phyloP scores from a whole-genome alignment of 2,329 filamentous ascomycete genomes.

The Cladophialophora bantiana region DNA sequence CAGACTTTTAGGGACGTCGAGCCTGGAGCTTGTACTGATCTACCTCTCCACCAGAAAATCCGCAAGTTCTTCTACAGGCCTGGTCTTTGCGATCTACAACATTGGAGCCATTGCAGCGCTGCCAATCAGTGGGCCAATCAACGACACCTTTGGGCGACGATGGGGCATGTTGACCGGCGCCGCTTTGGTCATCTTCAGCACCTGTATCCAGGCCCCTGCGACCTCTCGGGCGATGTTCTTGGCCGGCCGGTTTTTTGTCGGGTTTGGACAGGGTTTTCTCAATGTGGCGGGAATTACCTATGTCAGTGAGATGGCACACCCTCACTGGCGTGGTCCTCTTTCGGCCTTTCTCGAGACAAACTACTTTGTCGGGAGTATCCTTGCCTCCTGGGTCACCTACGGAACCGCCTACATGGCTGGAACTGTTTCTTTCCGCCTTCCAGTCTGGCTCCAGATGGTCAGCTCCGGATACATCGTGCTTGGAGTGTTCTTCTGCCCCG shows the following conservation, averaged over 20 bases:
- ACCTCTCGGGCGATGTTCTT: constrained; percentile 43
- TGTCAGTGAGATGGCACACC: constrained; percentile 50
- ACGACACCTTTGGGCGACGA: constrained; percentile 38
- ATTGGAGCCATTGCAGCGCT: constrained; percentile 52
- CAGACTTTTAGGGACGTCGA: background rate
- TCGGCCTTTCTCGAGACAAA: constrained; percentile 12
- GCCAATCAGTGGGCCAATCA: background rate
- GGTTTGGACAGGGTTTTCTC: constrained; percentile 41
- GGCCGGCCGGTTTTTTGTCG: constrained; percentile 45
- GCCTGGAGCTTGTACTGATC: background rate
- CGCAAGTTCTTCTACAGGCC: background rate
- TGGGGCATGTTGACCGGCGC: constrained; percentile 49
- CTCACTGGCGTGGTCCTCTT: constrained; percentile 27
- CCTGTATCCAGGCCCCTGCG: constrained; percentile 42
- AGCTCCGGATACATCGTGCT: constrained; percentile 15
- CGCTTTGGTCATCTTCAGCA: constrained; percentile 48
- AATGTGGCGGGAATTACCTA: constrained; percentile 44
- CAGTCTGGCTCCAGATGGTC: constrained; percentile 68
- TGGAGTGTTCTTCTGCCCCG: constrained; percentile 48
- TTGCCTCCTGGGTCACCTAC: constrained; percentile 50
- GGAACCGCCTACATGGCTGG: constrained; percentile 54
- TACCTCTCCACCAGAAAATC: constrained; percentile 2
- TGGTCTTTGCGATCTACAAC: constrained; percentile 53
- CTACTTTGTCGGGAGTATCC: constrained; percentile 16
- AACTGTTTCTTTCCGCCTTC: constrained; percentile 66